phyloP scores from a whole-genome alignment of 2,329 filamentous ascomycete genomes.

The Pleurostoma richardsiae region DNA sequence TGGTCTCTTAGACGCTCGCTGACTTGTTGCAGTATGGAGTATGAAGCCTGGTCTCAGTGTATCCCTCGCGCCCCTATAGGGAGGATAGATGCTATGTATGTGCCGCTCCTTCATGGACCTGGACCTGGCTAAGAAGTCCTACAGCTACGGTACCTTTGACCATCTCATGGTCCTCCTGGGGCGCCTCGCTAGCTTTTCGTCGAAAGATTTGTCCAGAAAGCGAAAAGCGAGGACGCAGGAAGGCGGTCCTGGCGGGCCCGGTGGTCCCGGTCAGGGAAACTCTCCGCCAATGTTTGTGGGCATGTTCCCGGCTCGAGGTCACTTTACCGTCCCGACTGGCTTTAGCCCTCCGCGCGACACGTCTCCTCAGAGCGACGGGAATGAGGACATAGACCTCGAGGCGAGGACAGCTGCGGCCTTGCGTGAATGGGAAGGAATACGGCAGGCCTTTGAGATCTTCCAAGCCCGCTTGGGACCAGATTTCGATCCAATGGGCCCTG shows the following conservation, averaged over 20 bases:
- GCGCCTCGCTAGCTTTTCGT: constrained; percentile 72
- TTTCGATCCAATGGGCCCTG: constrained; percentile 70
- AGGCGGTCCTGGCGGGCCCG: constrained; percentile 15
- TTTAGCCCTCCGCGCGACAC: constrained; percentile 44
- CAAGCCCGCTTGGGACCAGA: constrained; percentile 62
- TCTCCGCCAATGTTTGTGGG: constrained; percentile 47
- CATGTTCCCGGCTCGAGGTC: constrained; percentile 48
- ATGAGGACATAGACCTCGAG: constrained; percentile 55
- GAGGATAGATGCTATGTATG: constrained; percentile 66
- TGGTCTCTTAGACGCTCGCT: constrained; percentile 10
- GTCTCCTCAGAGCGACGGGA: constrained; percentile 34
- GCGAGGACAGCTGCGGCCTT: constrained; percentile 64
- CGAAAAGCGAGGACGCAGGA: constrained; percentile 57
- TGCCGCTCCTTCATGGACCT: constrained; percentile 1
- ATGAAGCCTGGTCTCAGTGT: constrained; percentile 77
- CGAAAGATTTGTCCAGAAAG: constrained; percentile 75
- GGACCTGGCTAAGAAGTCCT: constrained; percentile 14
- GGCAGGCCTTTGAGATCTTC: constrained; percentile 64
- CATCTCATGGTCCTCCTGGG: constrained; percentile 79
- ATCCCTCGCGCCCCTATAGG: constrained; percentile 79
- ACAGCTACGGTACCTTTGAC: constrained; percentile 81
- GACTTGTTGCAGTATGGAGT: constrained; percentile 60
- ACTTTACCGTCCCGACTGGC: constrained; percentile 45
- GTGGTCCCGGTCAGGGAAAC: constrained; percentile 15
- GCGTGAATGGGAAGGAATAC: constrained; percentile 74